Evolutionary conservation across 192 early-diverging fungal species (phyloP), one percentile per base, ranked within the genome.

Genomic region (Mortierella alpina): DNA sequence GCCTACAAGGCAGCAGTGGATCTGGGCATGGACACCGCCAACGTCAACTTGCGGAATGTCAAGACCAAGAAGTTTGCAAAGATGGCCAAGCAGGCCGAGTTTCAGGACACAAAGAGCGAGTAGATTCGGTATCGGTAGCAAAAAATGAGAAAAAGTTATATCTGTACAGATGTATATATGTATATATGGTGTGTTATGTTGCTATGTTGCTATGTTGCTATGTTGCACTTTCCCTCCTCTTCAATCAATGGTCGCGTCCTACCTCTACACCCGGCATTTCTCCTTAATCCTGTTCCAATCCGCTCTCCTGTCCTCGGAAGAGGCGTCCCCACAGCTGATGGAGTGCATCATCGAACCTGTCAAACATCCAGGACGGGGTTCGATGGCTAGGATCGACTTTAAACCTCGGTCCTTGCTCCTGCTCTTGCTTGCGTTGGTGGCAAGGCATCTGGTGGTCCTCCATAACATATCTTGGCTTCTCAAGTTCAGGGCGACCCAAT

Each of bases 31-130:
- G 69, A 71, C 15, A 49, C 63, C 3, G 76, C 76, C 1, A 17
- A 13, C 0, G 59, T 79, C 48, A 70, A 79, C 50, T 20, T 79
- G 5, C 40, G 76, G 6, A 79, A 79, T 39, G 76, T 72, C 56
- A 79, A 79, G 69, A 79, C 76, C 9, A 79, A 79, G 64, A 79
- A 79, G 64, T 79, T 79, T 63, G 76, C 76, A 13, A 66, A 79
- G 51, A 15, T 79, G 56, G 63, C 68, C 49, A 79, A 72, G 59
- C 64, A 79, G 49, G 68, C 68, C 23, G 75, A 77, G 55, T 64
- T 66, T 45, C 44, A 23, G 50, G 75, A 77, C 42, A 45, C 50
- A 13, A 70, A 70, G 56, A 59, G 44, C 7, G 54, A 77, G 14
- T 23, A 48, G 55, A 40, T 53, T 52, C 20, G 13, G 18, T 48